Percentiles rank a stretch among this genome's conserved stretches.
Conservation (phyloP, 2,329 filamentous ascomycete genomes). For the Achaetomium macrosporum region DNA sequence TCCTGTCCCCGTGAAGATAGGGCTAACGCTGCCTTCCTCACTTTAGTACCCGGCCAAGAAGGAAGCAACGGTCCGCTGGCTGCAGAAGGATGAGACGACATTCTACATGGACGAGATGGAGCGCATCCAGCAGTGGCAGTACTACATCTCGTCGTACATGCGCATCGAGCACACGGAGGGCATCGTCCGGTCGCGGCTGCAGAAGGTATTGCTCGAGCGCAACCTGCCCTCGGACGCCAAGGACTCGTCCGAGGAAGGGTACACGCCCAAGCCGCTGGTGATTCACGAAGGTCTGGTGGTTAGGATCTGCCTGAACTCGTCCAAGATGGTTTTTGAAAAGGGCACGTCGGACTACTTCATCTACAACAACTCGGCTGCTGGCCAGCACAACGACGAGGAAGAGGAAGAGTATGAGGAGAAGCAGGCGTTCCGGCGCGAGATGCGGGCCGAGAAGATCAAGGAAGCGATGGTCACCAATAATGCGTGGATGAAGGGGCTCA, state of each 20-base stretch:
- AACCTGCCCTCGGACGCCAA: constrained; percentile 61
- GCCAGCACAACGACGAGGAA: neutral
- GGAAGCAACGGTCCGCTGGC: constrained; percentile 66
- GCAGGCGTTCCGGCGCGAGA: constrained; percentile 29
- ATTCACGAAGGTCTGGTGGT: constrained; percentile 64
- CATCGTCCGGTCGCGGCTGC: constrained; percentile 57
- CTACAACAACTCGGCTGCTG: constrained; percentile 57
- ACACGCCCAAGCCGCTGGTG: constrained; percentile 53
- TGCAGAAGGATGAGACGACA: constrained; percentile 64
- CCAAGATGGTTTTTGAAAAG: constrained; percentile 71
- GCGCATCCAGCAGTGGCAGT: constrained; percentile 78
- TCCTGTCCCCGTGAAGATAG: constrained; percentile 1
- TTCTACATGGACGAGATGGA: constrained; percentile 88
- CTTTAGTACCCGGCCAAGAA: constrained; percentile 58
- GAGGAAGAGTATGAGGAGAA: constrained; percentile 55
- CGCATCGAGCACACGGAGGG: constrained; percentile 85
- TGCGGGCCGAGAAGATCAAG: constrained; percentile 47
- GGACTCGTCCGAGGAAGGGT: constrained; percentile 57
- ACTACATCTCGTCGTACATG: constrained; percentile 90
- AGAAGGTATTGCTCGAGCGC: constrained; percentile 63
- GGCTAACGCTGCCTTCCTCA: constrained; percentile 29
- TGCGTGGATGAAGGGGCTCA: constrained; percentile 72
- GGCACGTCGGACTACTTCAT: constrained; percentile 65
- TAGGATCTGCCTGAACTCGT: constrained; percentile 70
- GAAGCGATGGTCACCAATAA: constrained; percentile 81